Base-by-base conservation (phyloP, 1,284 basidiomycete species). In the Pseudozyma sp. region DNA sequence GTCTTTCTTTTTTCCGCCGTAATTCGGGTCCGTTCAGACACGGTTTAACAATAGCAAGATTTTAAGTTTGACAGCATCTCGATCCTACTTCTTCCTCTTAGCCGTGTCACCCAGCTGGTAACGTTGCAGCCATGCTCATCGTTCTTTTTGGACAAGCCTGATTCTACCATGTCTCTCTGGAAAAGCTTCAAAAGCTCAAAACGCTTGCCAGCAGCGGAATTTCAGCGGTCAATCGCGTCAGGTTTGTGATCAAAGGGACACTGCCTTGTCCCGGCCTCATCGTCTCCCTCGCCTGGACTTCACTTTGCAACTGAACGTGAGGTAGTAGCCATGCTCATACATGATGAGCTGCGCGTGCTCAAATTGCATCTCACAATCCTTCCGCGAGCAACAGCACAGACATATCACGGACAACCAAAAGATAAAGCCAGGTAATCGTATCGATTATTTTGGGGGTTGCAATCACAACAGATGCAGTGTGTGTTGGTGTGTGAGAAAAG, bases 371-470 rank as follows among this genome's bases (percentile, higher is more conserved):
- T 12, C 40, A 10, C 44, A 44, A 38, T 14, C 31, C 25, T 31
- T 31, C 25, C 25, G 31, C 12, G 19, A 6, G 13, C 34, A 43
- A 16, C 18, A 39, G 16, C 40, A 54, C 21, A 36, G 21, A 51
- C 42, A 42, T n/a, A 19, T 18, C 35, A 25, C 44, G 43, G 21
- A 13, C 45, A 43, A 19, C 21, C 12, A 9, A 42, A 13, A 18
- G 11, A 44, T 52, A 52, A 57, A 65, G 62, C 62, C 62, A 70
- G 68, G 68, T 70, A 70, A 70, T 65, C 68, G 49, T 60, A 48
- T 70, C 57, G 68, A 70, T 68, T 68, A 65, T 70, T 71, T 59
- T 59, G 62, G 25, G 60, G 62, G 55, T 50, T 66, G 69, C 62
- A 66, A 35, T 57, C 67, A 62, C 52, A 43, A 57, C 58, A 64